A percentile compares a stretch with the other conserved stretches of the same genome.
Evolutionary conservation across 2,329 filamentous ascomycete species (phyloP).

Genomic region (Canariomyces notabilis): DNA sequence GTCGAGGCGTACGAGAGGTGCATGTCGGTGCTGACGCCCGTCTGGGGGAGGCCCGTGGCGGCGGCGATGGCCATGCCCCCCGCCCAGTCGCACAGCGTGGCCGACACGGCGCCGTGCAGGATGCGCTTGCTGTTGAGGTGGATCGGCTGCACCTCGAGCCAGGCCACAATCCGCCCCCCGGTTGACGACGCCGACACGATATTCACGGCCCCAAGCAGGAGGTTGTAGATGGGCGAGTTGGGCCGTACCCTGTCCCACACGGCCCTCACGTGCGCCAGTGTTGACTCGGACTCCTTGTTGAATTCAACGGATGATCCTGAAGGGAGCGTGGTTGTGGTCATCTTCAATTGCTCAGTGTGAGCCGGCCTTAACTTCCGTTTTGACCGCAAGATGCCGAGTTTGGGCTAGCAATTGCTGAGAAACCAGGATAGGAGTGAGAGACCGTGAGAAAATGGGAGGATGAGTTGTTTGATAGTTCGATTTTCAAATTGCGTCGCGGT

Average conservation of each 20-base stretch:
- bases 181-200: conserved; percentile 8
- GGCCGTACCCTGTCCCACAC: background rate
- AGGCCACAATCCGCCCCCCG: conserved; percentile 12
- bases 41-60: conserved; percentile 7
- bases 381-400: too few species aligned
- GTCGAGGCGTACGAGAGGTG: conserved; percentile 15
- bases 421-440: too few species aligned
- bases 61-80: conserved; percentile 20
- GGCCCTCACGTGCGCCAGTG: background rate
- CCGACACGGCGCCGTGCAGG: conserved; percentile 18
- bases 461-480: too few species aligned
- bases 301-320: background rate
- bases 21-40: conserved; percentile 19
- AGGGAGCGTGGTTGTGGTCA: background rate
- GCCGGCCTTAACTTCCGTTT: too few species aligned
- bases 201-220: conserved; percentile 13
- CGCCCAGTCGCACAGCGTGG: conserved; percentile 19
- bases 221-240: conserved; percentile 17
- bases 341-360: too few species aligned
- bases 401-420: too few species aligned
- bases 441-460: too few species aligned
- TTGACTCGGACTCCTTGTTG: background rate
- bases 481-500: too few species aligned
- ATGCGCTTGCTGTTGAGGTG: conserved; percentile 15
- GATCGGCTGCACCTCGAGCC: conserved; percentile 2